These are phyloP conservation scores for Trichomonas vaginalis DNA, from an alignment of 208 protist species.

Conservation along the genomic window DNA sequence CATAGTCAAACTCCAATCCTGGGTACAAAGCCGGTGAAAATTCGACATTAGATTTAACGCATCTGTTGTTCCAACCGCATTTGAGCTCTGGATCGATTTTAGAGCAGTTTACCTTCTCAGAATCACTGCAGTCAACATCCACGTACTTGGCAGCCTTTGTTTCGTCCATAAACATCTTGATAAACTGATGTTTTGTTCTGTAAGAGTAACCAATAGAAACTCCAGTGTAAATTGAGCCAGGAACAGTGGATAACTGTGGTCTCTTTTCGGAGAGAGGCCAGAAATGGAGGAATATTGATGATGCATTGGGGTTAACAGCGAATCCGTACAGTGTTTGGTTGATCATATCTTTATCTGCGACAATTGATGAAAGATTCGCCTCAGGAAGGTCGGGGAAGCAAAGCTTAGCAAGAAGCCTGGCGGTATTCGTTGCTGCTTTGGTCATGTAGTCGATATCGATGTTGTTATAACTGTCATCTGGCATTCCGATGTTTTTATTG, in stretches of 20 bases:
- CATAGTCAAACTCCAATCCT: not conserved
- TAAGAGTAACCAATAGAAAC: not conserved
- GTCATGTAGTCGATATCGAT: not conserved
- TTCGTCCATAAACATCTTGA: not conserved
- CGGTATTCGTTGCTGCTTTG: not conserved
- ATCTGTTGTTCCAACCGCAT: not conserved
- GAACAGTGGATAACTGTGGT: not conserved
- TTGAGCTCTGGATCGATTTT: not conserved
- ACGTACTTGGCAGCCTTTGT: not conserved
- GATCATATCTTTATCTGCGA: not conserved
- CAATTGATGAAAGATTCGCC: too few relatives aligned
- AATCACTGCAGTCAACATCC: not conserved
- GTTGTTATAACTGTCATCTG: not conserved
- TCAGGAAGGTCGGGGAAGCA: not conserved
- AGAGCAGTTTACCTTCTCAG: not conserved
- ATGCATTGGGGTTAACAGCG: not conserved
- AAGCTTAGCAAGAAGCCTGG: not conserved
- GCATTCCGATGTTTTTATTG: not conserved
- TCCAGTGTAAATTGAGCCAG: not conserved
- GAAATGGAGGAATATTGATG: not conserved
- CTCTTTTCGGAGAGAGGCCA: not conserved
- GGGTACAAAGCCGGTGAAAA: not conserved
- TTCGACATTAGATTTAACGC: not conserved
- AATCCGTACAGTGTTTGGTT: not conserved
- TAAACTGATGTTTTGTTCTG: not conserved